Conservation (phyloP, 148 eudicot species). For the Euryodendron excelsum region DNA sequence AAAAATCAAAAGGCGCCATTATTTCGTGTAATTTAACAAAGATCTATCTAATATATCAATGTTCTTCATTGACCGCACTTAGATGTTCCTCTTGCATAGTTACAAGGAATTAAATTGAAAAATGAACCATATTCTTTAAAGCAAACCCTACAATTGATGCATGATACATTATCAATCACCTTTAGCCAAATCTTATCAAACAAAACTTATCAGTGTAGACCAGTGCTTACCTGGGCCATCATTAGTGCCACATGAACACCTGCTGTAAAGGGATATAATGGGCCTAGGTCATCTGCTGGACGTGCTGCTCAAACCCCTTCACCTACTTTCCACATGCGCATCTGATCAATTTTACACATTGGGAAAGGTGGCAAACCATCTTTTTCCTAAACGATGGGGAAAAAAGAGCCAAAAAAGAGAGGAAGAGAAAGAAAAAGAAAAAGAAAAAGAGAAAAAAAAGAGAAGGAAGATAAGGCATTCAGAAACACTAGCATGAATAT, state of each 20-base stretch:
- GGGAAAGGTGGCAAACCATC: conserved; percentile 99
- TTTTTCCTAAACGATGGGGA: conserved; percentile 63
- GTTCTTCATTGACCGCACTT: background rate
- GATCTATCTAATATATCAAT: background rate
- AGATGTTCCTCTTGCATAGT: background rate
- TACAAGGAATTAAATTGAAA: too few relatives aligned
- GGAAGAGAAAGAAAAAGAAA: background rate
- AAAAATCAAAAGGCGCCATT: background rate
- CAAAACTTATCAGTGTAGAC: too few relatives aligned
- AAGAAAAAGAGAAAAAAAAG: too few relatives aligned
- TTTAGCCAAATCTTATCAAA: too few relatives aligned
- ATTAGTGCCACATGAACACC: conserved; percentile 93
- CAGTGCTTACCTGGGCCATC: conserved; percentile 88
- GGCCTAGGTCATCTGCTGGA: conserved; percentile 89
- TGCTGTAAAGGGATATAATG: conserved; percentile 90
- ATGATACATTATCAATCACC: too few relatives aligned
- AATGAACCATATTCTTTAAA: too few relatives aligned
- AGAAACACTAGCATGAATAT: background rate
- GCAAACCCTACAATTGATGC: too few relatives aligned
- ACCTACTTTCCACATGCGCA: conserved; percentile 97
- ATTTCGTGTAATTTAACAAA: background rate
- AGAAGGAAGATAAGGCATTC: background rate
- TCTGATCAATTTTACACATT: conserved; percentile 97
- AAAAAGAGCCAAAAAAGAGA: background rate
- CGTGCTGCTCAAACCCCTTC: conserved; percentile 76